Base-by-base conservation (phyloP, 257 asterid species). In the Solanum lignicaule region DNA sequence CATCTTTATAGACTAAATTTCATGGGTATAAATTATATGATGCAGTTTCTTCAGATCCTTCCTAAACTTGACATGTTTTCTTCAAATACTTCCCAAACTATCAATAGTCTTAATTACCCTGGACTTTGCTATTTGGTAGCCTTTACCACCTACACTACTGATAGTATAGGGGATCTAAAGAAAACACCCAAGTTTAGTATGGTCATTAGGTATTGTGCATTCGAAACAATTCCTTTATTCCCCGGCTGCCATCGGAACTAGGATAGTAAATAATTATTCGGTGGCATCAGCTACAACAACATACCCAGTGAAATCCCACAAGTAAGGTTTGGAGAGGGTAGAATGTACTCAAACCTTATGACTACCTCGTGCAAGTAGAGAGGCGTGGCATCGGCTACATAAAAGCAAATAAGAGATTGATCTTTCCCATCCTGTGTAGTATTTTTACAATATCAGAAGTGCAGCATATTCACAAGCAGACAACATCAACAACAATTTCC, bases 251-350 rank as follows among this genome's bases (percentile, higher is more conserved):
- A 29, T 98, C 98, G 86, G 98, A 93, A 92, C 98, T 95, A 87
- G 98, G 98, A 89, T 96, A 94, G 89, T 94, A 96, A 96, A 96
- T 95, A 98, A 96, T 96, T 88, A 96, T 95, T 75, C 97, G 91
- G 92, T 96, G 97, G 90, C 94, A 58, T 58, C 66, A 21, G 25
- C 66, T 58, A 21, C 25, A 58, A 58, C 66, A 58, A 20, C 66
- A 58, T 58, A 58, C 12, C 66, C 27, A 58, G 12, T 58, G 27
- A 58, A 58, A 58, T 58, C 66, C 12, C 27, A 58, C 66, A 58
- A 58, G 66, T 58, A 58, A 58, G 66, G 1, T 58, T 0, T 58
- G 2, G 25, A 58, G 10, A 58, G 11, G 66, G 1, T 58, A 58
- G 25, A 58, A 58, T 58, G 66, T 58, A 58, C 5, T 5, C 66